These are phyloP conservation scores for Penicillium palitans DNA, from an alignment of 2,329 filamentous ascomycete genomes.

Conservation along the genomic window DNA sequence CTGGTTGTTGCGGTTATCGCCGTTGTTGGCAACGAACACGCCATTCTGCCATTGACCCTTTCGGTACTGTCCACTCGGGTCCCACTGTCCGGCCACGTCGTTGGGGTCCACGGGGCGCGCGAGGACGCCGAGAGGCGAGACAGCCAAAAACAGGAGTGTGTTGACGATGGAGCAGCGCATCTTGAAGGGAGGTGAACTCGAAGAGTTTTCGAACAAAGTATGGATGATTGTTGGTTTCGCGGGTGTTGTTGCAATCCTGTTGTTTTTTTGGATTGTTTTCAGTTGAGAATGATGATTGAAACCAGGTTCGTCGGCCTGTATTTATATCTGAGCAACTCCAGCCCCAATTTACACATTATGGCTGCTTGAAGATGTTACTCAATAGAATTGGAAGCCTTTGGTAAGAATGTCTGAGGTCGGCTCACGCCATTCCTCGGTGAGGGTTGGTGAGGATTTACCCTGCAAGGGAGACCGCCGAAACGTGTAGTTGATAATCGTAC, in stretches of 20 bases:
- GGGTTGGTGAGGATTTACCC: slow-evolving; percentile 7
- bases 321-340: slow-evolving; percentile 18
- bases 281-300: slow-evolving; percentile 14
- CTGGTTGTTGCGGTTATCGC: slow-evolving; percentile 7
- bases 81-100: slow-evolving; percentile 22
- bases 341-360: slow-evolving; percentile 10
- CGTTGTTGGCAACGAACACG: slow-evolving; percentile 19
- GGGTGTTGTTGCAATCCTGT: not conserved
- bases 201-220: not conserved
- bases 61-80: slow-evolving; percentile 24
- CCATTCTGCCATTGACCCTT: slow-evolving; percentile 24
- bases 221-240: not conserved
- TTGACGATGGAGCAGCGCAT: slow-evolving; percentile 25
- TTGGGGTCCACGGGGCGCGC: slow-evolving; percentile 26
- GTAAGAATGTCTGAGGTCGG: slow-evolving; percentile 15
- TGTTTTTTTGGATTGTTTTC: slow-evolving; percentile 10
- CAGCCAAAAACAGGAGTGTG: slow-evolving; percentile 22
- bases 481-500: slow-evolving; percentile 16
- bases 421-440: slow-evolving; percentile 6
- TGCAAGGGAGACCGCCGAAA: slow-evolving; percentile 24
- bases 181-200: not conserved
- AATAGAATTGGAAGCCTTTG: not conserved
- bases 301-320: slow-evolving; percentile 8
- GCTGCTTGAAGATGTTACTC: slow-evolving; percentile 2
- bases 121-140: slow-evolving; percentile 22